Evolutionary conservation across 2,329 filamentous ascomycete species (phyloP), one percentile per base, ranked within the genome.

Genomic region (Cordyceps farinosa): DNA sequence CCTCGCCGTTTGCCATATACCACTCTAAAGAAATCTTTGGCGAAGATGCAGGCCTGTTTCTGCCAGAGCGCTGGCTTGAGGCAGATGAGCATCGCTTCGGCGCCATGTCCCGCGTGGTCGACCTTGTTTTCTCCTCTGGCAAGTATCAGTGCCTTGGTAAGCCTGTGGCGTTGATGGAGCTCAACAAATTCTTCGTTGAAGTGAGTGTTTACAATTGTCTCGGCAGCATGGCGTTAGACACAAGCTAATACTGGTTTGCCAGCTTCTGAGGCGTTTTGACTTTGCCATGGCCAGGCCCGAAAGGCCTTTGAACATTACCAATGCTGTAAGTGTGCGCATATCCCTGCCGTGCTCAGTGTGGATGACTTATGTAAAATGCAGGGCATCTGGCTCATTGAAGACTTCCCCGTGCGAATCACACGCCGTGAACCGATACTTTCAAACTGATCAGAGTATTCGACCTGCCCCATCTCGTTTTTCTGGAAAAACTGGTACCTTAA

Each of bases 11-110:
- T 65, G 76, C 74, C 4, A 69, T 80, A 22, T 75, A 79, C 61
- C 72, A 73, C 38, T 71, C 75, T 53, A 74, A 76, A 62, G 65
- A 65, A 17, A 67, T 76, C 30, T 77, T 75, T 59, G 78, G 79
- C 9, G 63, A 69, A 1, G 78, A 81, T 64, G 75, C 77, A 2
- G 70, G 76, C 40, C 62, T 76, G 0, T 84, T 79, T 67, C 72
- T 76, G 29, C 83, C 82, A 1, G 81, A 81, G 57, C 74, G 82
- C 50, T 84, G 81, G 80, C 66, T 84, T 3, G 73, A 79, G 62
- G 73, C 70, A 11, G 67, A 69, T 1, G 70, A 71, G 1, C 72
- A 74, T 47, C 68, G 73, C 58, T 68, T 72, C 17, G 70, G 71
- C 17, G 53, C 50, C 3, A 80, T 79, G 73, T 71, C 74, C 34